Percentiles rank a stretch among this genome's conserved stretches.
phyloP scores from a whole-genome alignment of 352 stramenopile genomes.

The Globisporangium apiculatum region DNA sequence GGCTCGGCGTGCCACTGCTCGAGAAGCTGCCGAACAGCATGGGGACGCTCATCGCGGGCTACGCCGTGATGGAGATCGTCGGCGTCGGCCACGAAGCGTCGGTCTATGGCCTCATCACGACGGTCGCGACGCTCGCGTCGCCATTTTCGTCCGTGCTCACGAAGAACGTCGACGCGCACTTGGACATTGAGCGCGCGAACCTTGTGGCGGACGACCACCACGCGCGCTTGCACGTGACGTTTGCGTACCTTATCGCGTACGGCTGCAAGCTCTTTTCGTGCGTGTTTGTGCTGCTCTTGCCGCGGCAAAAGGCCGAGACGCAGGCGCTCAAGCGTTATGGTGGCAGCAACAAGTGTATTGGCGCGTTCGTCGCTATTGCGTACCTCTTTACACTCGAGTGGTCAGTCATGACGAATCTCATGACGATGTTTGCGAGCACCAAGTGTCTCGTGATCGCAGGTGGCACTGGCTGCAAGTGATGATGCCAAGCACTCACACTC shows the following conservation, averaged over 20 bases:
- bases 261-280: slow-evolving; percentile 38
- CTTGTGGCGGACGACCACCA: slow-evolving; percentile 31
- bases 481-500: too few relatives aligned
- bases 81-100: slow-evolving; percentile 42
- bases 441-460: slow-evolving; percentile 22
- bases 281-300: slow-evolving; percentile 37
- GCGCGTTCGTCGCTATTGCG: slow-evolving; percentile 3
- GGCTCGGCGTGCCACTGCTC: slow-evolving; percentile 44
- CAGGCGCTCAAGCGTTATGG: slow-evolving; percentile 19
- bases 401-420: slow-evolving; percentile 30
- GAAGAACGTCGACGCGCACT: slow-evolving; percentile 48
- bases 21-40: slow-evolving; percentile 42
- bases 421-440: slow-evolving; percentile 22
- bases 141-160: slow-evolving; percentile 47
- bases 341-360: slow-evolving; percentile 10
- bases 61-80: slow-evolving; percentile 50
- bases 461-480: slow-evolving; percentile 13
- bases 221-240: slow-evolving; percentile 39
- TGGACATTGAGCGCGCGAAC: slow-evolving; percentile 43
- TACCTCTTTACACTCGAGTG: slow-evolving; percentile 21
- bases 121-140: slow-evolving; percentile 30
- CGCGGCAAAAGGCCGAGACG: slow-evolving; percentile 14
- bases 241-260: slow-evolving; percentile 55
- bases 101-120: slow-evolving; percentile 37
- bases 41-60: slow-evolving; percentile 31